These are phyloP conservation scores for Cydonia oblonga DNA, from an alignment of 331 rosid species.

Conservation along the genomic window DNA sequence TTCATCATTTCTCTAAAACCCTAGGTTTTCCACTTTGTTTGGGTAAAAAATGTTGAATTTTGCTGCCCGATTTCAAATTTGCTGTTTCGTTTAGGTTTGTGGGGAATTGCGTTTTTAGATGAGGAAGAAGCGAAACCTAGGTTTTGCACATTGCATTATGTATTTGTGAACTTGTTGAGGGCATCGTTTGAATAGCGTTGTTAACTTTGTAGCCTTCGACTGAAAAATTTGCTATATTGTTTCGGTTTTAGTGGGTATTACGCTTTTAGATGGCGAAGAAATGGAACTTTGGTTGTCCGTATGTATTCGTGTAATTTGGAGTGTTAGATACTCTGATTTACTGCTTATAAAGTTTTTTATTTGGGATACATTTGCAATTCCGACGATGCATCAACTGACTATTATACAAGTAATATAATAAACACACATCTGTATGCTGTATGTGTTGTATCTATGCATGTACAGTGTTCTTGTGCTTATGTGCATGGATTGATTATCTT, in stretches of 20 bases:
- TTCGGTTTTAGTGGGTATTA: background rate
- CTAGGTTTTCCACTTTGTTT: background rate
- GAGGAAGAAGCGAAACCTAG: background rate
- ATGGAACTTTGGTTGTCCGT: background rate
- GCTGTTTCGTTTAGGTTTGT: background rate
- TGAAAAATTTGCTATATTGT: background rate
- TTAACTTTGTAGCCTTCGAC: background rate
- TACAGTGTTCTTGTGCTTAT: background rate
- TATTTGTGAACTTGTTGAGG: background rate
- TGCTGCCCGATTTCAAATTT: background rate
- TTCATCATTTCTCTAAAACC: background rate
- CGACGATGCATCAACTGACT: background rate
- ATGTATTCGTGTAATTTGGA: background rate
- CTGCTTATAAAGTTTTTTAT: background rate
- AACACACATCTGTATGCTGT: background rate
- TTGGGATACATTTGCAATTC: background rate
- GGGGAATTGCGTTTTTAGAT: background rate
- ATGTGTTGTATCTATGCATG: background rate
- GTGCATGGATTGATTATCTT: background rate
- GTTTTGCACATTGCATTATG: background rate
- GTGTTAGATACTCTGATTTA: background rate
- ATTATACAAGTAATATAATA: background rate
- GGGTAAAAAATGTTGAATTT: too few relatives aligned
- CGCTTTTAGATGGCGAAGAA: background rate
- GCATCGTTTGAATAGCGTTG: background rate